phyloP scores from a whole-genome alignment of 495 filamentous ascomycete species.

The Podospora bellae-mahoneyi region DNA sequence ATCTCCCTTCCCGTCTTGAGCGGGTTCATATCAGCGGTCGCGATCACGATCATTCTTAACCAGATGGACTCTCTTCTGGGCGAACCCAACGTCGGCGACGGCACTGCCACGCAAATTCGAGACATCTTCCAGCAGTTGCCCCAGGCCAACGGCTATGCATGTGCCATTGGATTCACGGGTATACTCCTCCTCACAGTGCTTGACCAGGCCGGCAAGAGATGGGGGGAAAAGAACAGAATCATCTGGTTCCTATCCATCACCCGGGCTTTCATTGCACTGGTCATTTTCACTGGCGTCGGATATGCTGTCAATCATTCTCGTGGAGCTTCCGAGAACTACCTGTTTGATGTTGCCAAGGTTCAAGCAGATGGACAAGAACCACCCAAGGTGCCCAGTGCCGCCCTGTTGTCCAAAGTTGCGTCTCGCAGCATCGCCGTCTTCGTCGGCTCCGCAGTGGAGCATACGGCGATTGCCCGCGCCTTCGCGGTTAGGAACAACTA shows the following conservation, averaged over 20 bases:
- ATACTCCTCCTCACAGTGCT: conserved; percentile 43
- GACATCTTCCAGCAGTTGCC: conserved; percentile 43
- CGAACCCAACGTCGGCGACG: conserved; percentile 38
- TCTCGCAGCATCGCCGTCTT: conserved; percentile 43
- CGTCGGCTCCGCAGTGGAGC: conserved; percentile 46
- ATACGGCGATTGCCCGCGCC: conserved; percentile 47
- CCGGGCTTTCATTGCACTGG: conserved; percentile 44
- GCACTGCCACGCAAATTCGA: conserved; percentile 41
- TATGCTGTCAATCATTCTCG: conserved; percentile 47
- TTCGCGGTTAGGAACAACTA: conserved; percentile 50
- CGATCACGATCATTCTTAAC: conserved; percentile 47
- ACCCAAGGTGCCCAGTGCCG: conserved; percentile 35
- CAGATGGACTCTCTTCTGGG: conserved; percentile 48
- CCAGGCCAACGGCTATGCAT: conserved; percentile 41
- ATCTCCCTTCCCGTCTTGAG: conserved; percentile 49
- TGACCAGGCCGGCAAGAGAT: conserved; percentile 45
- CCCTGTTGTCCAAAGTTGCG: conserved; percentile 39
- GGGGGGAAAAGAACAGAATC: conserved; percentile 43
- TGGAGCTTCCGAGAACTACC: conserved; percentile 27
- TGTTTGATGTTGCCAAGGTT: conserved; percentile 45
- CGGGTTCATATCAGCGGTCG: conserved; percentile 51
- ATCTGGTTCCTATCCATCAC: conserved; percentile 46
- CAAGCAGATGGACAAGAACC: conserved; percentile 41
- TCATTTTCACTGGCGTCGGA: conserved; percentile 47
- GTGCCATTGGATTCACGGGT: conserved; percentile 46